Evolutionary conservation across 257 asterid species (phyloP), one percentile per base, ranked within the genome.

Genomic region (Solanum paucissectum): DNA sequence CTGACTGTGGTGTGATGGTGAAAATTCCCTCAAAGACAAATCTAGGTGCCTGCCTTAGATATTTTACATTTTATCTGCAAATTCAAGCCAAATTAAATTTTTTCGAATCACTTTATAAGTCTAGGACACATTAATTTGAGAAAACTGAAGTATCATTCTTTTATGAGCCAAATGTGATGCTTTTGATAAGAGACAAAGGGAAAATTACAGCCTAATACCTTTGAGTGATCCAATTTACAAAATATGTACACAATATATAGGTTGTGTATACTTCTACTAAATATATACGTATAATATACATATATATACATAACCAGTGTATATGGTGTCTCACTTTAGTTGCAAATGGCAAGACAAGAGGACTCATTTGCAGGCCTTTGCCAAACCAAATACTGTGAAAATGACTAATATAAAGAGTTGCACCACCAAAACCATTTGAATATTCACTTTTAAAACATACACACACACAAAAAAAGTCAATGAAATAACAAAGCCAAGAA

Each of bases 311-410:
- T 62, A 62, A 62, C 71, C 29, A 62, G 3, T 9, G 32, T n/a
- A n/a, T 62, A n/a, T n/a, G 32, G 11, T 62, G 29, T 12, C 60
- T 36, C 87, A 85, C 49, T 83, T 42, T 79, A 93, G 92, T 89
- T 93, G 95, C 96, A 93, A 93, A 93, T 94, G 96, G 95, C 98
- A 93, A 83, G 84, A 86, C 44, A 7, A 83, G 87, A 88, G 79
- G 55, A 73, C 85, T 76, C 90, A 71, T 14, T 74, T 89, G 96
- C 98, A 92, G 96, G 98, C 95, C 93, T 68, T 69, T 13, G 60
- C 40, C 69, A 82, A 32, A 29, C 29, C 44, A 82, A 9, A 16
- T 49, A 29, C 86, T 49, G 29, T 82, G 69, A 82, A 82, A 49
- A 49, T 82, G 86, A 82, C 69, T 82, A 29, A 32, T 27, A 82